phyloP scores from a whole-genome alignment of 208 protist genomes.

The Angomonas desouzai region DNA sequence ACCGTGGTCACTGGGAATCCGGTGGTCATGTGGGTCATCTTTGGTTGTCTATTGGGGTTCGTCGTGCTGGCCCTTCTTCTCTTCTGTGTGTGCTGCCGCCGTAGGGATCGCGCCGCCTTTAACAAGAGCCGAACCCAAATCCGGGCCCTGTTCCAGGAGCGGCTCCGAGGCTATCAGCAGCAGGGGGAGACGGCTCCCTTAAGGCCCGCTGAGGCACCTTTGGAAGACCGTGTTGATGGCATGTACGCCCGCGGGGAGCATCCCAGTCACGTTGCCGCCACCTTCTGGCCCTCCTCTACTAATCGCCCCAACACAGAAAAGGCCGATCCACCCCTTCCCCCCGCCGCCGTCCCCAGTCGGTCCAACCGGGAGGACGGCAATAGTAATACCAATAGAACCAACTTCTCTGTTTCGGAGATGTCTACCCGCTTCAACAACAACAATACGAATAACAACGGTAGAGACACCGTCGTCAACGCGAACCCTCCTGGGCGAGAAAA shows the following conservation, averaged over 20 bases:
- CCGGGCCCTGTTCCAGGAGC: neutral
- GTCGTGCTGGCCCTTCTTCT: neutral
- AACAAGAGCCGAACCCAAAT: neutral
- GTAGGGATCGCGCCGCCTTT: neutral
- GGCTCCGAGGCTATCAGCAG: too few species aligned
- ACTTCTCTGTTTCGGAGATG: too few species aligned
- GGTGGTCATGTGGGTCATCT: slow-evolving; percentile 15
- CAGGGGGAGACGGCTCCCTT: neutral
- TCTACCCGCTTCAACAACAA: too few species aligned
- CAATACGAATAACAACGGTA: too few species aligned
- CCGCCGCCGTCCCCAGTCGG: neutral
- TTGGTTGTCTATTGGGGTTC: slow-evolving; percentile 6
- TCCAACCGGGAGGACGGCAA: neutral
- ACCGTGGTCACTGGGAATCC: slow-evolving; percentile 3
- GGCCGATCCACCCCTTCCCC: too few species aligned
- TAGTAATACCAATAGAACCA: too few species aligned
- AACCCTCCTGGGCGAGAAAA: too few species aligned
- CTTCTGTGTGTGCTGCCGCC: neutral
- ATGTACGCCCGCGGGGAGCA: neutral
- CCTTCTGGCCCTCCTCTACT: neutral
- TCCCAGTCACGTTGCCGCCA: neutral
- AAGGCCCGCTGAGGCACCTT: too few species aligned
- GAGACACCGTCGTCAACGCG: too few species aligned
- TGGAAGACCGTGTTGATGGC: too few species aligned
- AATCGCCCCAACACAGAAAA: too few species aligned